These are phyloP conservation scores for fission yeast (Schizosaccharomyces pombe) DNA, from an alignment of 805 yeast genomes.

Conservation along the genomic window DNA sequence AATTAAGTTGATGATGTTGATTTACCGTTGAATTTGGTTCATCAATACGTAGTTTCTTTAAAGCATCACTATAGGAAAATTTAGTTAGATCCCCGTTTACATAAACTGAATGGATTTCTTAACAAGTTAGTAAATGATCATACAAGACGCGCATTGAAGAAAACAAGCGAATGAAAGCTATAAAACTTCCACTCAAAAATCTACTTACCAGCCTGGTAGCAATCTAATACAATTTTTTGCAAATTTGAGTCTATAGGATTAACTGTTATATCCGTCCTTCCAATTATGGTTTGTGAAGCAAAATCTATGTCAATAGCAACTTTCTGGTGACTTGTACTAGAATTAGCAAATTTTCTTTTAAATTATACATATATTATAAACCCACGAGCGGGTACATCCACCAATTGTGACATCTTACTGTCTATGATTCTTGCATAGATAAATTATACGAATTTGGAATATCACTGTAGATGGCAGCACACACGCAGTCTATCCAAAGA, in stretches of 20 bases:
- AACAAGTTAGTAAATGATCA: too few relatives aligned
- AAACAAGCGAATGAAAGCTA: not conserved
- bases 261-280: not conserved
- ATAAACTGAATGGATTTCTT: not conserved
- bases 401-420: not conserved
- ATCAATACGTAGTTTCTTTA: not conserved
- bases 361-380: not conserved
- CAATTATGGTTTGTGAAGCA: not conserved
- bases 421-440: not conserved
- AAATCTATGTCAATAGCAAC: slow-evolving; percentile 1
- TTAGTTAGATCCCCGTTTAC: not conserved
- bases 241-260: not conserved
- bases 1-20: not conserved
- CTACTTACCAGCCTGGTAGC: slow-evolving; percentile 2
- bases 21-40: not conserved
- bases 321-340: slow-evolving; percentile 4
- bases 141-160: not conserved
- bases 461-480: not conserved
- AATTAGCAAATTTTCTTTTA: not conserved
- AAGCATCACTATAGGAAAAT: not conserved
- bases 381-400: slow-evolving; percentile 2
- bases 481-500: too few relatives aligned
- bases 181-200: not conserved
- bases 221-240: not conserved
- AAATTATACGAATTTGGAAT: not conserved